Base-by-base conservation (phyloP, 2,329 filamentous ascomycete genomes). In the Helotiales sp. region DNA sequence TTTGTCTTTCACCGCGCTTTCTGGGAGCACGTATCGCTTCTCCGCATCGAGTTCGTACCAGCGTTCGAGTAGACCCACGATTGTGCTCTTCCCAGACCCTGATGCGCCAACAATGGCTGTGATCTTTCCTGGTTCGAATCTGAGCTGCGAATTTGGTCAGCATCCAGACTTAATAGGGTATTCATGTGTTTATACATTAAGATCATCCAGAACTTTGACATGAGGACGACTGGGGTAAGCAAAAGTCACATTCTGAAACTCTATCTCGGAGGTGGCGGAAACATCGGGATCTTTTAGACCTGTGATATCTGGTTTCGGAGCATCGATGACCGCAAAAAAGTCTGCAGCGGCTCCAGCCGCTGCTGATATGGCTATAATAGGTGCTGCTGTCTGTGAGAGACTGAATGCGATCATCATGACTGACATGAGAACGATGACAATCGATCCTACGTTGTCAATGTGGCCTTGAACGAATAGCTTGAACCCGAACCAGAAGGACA, bases 101-200 rank as follows among this genome's bases (percentile, higher is more conserved):
- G 86, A 89, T 0, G 87, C 82, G 0, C 89, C 89, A 19, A 92
- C 88, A 17, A 92, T 86, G 2, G 89, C 89, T 0, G 87, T 90
- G 2, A 86, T 81, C 66, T 89, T 88, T 19, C 86, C 86, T 7
- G 82, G 78, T 58, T 82, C 77, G 55, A 91, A 52, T 25, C 42
- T 22, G 17, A 59, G 51, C 50, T 57, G 17, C 13, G 15, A 9
- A 42, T 6, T 13, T 5, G 15, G 24, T 47, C 12, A 57, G 46
- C 25, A 30, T 48, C 46, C 12, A 10, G 12, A 19, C 15, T 12
- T 8, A 25, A 36, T 24, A 24, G 24, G 30, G 29, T 2, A 7
- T 9, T 10, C 24, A 5, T 48, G 29, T 2, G 4, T 9, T 10
- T n/a, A 5, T 48, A 57, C 55, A 36, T 36, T 59, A 22, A 56